Evolutionary conservation across 371 early-diverging fungal genomes (phyloP).

Genomic region (Mortierella sp.): DNA sequence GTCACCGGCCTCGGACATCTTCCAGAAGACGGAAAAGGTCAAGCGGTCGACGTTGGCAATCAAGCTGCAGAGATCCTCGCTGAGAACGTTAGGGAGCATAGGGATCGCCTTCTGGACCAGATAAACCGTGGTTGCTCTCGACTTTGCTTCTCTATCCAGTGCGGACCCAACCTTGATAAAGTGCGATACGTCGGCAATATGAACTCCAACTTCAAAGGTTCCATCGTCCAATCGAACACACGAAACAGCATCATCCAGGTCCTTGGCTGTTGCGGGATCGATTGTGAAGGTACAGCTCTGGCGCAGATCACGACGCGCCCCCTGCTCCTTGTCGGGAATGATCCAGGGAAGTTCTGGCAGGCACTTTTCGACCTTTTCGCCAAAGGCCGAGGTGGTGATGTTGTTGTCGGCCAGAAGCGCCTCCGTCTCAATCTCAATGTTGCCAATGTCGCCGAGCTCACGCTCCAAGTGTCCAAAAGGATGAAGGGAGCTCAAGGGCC

Average conservation of each 20-base stretch:
- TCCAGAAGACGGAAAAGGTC: conserved; percentile 93
- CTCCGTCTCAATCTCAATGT: conserved; percentile 78
- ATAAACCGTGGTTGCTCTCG: conserved; percentile 95
- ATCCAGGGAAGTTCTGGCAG: conserved; percentile 75
- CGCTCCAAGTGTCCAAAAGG: conserved; percentile 80
- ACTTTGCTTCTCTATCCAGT: conserved; percentile 93
- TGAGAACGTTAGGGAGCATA: conserved; percentile 95
- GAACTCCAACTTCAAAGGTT: conserved; percentile 92
- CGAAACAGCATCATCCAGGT: conserved; percentile 97
- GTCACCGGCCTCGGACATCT: conserved; percentile 78
- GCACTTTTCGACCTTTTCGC: conserved; percentile 74
- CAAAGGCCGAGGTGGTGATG: conserved; percentile 70
- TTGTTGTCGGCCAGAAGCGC: conserved; percentile 80
- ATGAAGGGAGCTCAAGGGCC: conserved; percentile 80
- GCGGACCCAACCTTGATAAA: conserved; percentile 92
- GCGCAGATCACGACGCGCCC: conserved; percentile 82
- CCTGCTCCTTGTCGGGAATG: conserved; percentile 73
- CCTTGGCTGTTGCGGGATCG: conserved; percentile 92
- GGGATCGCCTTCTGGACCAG: conserved; percentile 93
- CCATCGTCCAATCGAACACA: conserved; percentile 76
- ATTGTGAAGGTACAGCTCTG: conserved; percentile 83
- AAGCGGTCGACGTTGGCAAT: conserved; percentile 74
- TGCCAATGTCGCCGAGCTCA: conserved; percentile 77
- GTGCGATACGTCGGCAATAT: conserved; percentile 98
- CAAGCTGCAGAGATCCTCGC: conserved; percentile 88